Conservation (phyloP, 2,329 filamentous ascomycete species). For the Fusarium temperatum region DNA sequence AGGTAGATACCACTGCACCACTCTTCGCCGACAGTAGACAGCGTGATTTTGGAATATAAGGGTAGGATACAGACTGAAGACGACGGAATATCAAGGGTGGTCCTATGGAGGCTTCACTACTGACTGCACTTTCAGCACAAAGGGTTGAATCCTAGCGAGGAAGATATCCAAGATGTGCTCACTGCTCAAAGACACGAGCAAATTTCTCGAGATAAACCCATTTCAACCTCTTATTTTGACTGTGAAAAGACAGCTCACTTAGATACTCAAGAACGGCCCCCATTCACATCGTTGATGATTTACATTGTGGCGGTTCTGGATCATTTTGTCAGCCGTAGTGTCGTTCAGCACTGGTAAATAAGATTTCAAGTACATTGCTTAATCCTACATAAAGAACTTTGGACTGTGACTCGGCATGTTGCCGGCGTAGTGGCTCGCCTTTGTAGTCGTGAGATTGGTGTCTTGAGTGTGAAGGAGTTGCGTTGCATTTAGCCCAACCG, state of each 20-base stretch:
- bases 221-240: not conserved
- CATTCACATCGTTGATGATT: too few relatives aligned
- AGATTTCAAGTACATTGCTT: not conserved
- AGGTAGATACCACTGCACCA: constrained; percentile 5
- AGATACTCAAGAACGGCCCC: not conserved
- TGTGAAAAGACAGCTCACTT: not conserved
- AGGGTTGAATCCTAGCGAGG: not conserved
- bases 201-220: not conserved
- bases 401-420: not conserved
- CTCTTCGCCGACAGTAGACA: not conserved
- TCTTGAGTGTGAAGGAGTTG: not conserved
- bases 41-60: not conserved
- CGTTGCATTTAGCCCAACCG: not conserved
- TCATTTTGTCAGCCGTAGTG: not conserved
- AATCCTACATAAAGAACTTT: fast-evolving
- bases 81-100: not conserved
- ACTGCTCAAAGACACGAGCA: not conserved
- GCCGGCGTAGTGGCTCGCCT: fast-evolving
- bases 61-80: not conserved
- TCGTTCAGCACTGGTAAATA: too few relatives aligned
- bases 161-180: not conserved
- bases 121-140: not conserved
- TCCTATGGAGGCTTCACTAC: fast-evolving
- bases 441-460: too few relatives aligned
- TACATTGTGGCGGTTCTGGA: not conserved